phyloP scores from a whole-genome alignment of 2,329 filamentous ascomycete species.

The Mariannaea elegans region DNA sequence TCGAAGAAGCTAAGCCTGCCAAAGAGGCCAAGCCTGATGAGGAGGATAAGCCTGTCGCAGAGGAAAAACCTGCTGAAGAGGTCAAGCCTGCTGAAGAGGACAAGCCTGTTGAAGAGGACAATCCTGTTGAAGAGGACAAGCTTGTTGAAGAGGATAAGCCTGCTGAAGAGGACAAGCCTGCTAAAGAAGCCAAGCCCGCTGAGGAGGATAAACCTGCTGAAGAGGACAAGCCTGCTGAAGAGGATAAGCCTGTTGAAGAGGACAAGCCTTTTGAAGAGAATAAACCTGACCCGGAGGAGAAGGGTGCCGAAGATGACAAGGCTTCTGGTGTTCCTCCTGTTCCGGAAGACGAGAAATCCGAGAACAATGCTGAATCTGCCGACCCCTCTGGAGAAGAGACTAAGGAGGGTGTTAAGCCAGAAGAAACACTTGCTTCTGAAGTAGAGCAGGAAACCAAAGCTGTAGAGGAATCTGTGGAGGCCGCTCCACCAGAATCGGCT shows the following conservation, averaged over 20 bases:
- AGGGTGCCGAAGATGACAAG: neutral
- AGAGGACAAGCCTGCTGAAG: neutral
- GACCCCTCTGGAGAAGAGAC: slow-evolving; percentile 10
- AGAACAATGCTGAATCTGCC: neutral
- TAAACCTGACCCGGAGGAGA: slow-evolving; percentile 7
- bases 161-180: neutral
- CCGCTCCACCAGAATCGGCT: neutral
- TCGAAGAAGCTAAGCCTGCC: neutral
- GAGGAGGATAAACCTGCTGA: slow-evolving; percentile 10
- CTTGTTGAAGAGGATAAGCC: neutral
- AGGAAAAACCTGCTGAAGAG: neutral
- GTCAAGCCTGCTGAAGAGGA: neutral
- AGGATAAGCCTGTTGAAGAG: neutral
- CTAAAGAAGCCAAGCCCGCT: slow-evolving; percentile 3
- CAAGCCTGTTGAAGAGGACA: neutral
- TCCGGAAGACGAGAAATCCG: neutral
- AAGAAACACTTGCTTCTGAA: neutral
- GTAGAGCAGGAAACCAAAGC: neutral
- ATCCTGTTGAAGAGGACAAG: slow-evolving; percentile 2
- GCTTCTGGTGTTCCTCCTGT: neutral
- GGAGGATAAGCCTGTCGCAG: neutral
- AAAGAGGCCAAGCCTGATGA: neutral
- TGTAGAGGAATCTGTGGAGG: slow-evolving; percentile 1
- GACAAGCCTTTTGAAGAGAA: slow-evolving; percentile 5
- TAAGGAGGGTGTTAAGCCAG: neutral